A percentile compares a stretch with the other conserved stretches of the same genome.
Conservation (phyloP, 108 stramenopile genomes). For the Cylindrotheca fusiformis region DNA sequence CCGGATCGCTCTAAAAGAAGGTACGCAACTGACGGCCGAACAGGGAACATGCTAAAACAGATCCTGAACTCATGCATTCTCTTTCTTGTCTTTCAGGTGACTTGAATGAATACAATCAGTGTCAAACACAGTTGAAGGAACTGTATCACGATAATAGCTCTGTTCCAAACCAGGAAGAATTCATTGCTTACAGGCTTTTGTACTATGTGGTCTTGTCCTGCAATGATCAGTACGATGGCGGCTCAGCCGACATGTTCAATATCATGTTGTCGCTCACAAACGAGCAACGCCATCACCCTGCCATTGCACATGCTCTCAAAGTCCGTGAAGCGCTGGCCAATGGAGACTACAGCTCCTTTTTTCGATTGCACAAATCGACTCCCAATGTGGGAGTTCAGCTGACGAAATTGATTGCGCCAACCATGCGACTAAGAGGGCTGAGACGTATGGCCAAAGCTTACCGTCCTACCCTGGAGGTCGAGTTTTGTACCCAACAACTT, state of each 20-base stretch:
- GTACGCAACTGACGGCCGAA: too few species aligned
- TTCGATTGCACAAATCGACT: conserved; percentile 44
- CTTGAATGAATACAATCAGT: conserved; percentile 78
- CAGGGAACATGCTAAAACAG: too few species aligned
- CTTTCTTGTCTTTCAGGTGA: too few species aligned
- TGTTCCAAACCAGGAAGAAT: conserved; percentile 57
- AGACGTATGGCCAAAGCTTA: conserved; percentile 63
- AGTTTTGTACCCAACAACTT: conserved; percentile 47
- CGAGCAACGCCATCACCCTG: conserved; percentile 46
- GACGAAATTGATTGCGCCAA: conserved; percentile 66
- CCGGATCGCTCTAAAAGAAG: conserved; percentile 88
- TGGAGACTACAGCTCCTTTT: conserved; percentile 66
- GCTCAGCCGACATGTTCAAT: conserved; percentile 62
- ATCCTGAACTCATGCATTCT: too few species aligned
- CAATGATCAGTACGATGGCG: conserved; percentile 64
- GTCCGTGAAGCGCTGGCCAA: conserved; percentile 70
- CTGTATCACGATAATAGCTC: conserved; percentile 44
- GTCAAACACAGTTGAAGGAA: conserved; percentile 90
- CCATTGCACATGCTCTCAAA: conserved; percentile 62
- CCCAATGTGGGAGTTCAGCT: conserved; percentile 62
- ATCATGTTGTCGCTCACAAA: conserved; percentile 52
- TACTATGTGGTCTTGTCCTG: conserved; percentile 75
- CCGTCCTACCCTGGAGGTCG: conserved; percentile 50
- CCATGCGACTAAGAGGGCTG: conserved; percentile 52
- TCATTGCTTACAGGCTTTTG: conserved; percentile 77